Evolutionary conservation across 225 moss, liverwort and hornwort species (phyloP), one percentile per base, ranked within the genome.

Genomic region (Rhytidiadelphus loreus): DNA sequence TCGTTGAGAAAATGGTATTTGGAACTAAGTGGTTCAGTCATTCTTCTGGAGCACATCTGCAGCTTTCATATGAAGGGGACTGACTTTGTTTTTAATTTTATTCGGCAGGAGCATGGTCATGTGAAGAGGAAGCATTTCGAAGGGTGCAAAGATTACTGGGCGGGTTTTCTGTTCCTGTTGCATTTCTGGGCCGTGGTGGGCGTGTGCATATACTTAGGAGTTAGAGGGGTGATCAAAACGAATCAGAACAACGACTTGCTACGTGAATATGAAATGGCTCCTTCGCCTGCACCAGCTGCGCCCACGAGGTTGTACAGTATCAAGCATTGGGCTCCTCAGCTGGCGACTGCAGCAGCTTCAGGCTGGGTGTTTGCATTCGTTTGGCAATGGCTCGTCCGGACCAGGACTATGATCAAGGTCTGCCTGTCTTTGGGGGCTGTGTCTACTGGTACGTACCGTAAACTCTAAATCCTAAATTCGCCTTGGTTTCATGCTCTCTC

Each of bases 121-220:
- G 85, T 94, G 44, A 92, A 43, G 79, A 91, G 90, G 85, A 87
- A 68, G 77, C 89, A 79, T 79, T 93, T 94, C 20, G 86, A 90
- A 69, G 91, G 89, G 59, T 95, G 93, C 84, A 92, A 90, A 55
- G 95, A 95, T 44, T 92, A 92, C 86, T 95, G 95, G 95, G 95
- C 95, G 70, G 90, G 85, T 4, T 91, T 95, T 56, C 85, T 95
- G 52, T 95, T 95, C 58, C 74, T 95, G 52, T 9, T 88, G 26
- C 95, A 95, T 83, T 93, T 95, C 89, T 93, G 91, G 89, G 95
- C 14, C 24, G 93, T 95, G 82, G 85, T 92, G 13, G 95, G 90
- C 21, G 50, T 95, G 11, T 93, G 93, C 91, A 73, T 95, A 10
- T 93, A 75, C 53, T 83, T 95, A 6, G 95, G 95, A 61, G 89